These are phyloP conservation scores for Bruguiera gymnorhiza DNA, from an alignment of 345 rosid genomes.

Conservation along the genomic window DNA sequence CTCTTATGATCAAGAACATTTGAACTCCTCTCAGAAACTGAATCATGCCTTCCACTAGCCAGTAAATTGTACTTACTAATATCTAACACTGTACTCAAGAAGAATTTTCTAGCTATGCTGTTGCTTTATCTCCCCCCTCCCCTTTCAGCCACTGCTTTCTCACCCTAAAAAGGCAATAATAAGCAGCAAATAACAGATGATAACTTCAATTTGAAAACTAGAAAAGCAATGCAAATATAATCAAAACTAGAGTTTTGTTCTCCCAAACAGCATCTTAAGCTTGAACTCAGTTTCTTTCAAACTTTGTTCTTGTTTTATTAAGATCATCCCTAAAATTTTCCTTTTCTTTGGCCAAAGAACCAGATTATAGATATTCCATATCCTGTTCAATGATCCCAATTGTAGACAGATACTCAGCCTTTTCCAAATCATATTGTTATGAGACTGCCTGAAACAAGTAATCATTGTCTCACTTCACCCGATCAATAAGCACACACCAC, in stretches of 20 bases:
- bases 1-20: conserved; percentile 41
- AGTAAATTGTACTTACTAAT: conserved; percentile 70
- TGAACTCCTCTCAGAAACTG: conserved; percentile 50
- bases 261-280: conserved; percentile 75
- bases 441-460: conserved; percentile 44
- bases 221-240: conserved; percentile 5
- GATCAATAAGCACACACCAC: too few species aligned
- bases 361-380: conserved; percentile 48
- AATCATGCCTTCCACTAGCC: conserved; percentile 73
- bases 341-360: conserved; percentile 18
- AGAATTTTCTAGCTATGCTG: conserved; percentile 66
- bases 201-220: not conserved
- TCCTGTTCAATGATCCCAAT: conserved; percentile 70
- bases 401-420: conserved; percentile 44
- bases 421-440: conserved; percentile 53
- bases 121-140: conserved; percentile 43
- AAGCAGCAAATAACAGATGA: not conserved
- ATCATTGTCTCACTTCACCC: not conserved
- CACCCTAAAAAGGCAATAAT: conserved; percentile 47
- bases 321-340: too few species aligned
- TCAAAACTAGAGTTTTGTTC: conserved; percentile 88
- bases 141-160: conserved; percentile 76
- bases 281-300: conserved; percentile 80
- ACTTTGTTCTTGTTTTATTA: conserved; percentile 23
- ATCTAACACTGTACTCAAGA: conserved; percentile 55